These are phyloP conservation scores for Rhododendron henanense DNA, from an alignment of 148 eudicot species.

Conservation along the genomic window DNA sequence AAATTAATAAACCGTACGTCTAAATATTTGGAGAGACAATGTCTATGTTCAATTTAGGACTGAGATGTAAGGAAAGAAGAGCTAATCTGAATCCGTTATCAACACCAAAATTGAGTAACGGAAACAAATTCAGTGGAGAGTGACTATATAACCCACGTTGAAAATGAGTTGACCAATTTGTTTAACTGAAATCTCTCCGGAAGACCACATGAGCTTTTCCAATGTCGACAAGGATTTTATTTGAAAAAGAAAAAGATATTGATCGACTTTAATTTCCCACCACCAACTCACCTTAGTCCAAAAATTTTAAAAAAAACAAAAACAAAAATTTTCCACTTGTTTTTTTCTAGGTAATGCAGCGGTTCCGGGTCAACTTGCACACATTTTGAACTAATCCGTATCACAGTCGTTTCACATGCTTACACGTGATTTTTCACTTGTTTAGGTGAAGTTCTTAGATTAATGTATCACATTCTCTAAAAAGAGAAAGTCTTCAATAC, in stretches of 20 bases:
- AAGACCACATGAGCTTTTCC: neutral
- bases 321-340: neutral
- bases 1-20: too few species aligned
- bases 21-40: too few species aligned
- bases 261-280: neutral
- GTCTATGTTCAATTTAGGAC: neutral
- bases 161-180: neutral
- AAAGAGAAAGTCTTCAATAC: neutral
- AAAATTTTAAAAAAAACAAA: neutral
- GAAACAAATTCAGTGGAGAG: neutral
- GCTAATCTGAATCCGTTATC: neutral
- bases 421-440: neutral
- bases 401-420: neutral
- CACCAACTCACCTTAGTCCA: neutral
- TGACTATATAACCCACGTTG: neutral
- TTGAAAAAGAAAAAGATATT: neutral
- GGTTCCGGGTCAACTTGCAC: neutral
- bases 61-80: neutral
- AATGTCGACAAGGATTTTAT: slow-evolving; percentile 11
- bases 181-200: neutral
- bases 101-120: neutral
- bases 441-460: neutral
- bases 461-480: neutral
- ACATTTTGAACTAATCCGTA: neutral
- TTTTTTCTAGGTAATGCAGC: neutral